Base-by-base conservation (phyloP, 23 red algal genomes). In the Rhodosorus marinus region DNA sequence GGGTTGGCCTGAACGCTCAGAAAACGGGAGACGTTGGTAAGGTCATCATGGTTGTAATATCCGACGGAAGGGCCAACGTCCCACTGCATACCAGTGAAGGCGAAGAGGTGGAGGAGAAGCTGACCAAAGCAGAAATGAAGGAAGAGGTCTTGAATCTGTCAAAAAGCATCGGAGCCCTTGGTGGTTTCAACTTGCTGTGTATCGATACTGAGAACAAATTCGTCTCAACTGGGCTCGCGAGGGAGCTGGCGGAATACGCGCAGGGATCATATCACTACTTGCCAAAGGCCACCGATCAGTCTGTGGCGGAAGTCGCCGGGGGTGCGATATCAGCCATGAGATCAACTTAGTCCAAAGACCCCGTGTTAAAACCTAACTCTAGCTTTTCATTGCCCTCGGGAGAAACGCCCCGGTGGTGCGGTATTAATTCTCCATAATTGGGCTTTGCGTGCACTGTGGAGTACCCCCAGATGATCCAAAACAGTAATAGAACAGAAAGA, bases 181-280 rank as follows among this genome's bases (percentile, higher is more conserved):
- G 24, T 29, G 81, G 81, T 14, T 49, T 98, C 22, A 48, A 68
- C 6, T 48, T 98, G 5, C 26, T 98, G 24, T 82, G 78, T 35
- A 85, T 98, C 30, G 90, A 98, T 62, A 98, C 76, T 0, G 90
- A 98, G 52, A 98, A 98, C 59, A 84, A 98, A 48, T 98, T 98
- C 74, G 90, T 98, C 22, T 77, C 68, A 36, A 98, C 90, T 4
- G 90, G 90, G 32, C 29, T 98, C n/a, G 90, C 90, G 6, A 85
- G 81, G 27, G 90, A 98, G 32, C 57, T 98, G 47, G 90, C 90
- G 8, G 51, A 80, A 0, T 45, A 30, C 30, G 90, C 90, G 3
- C 51, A 72, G 20, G 90, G 90, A 33, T 66, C 70, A 40, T 98
- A 98, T 55, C 72, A 98, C 34, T 85, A 82, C 48, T 52, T 98